Evolutionary conservation across 495 filamentous ascomycete species (phyloP), one percentile per base, ranked within the genome.

Genomic region (Penicillium soppii): DNA sequence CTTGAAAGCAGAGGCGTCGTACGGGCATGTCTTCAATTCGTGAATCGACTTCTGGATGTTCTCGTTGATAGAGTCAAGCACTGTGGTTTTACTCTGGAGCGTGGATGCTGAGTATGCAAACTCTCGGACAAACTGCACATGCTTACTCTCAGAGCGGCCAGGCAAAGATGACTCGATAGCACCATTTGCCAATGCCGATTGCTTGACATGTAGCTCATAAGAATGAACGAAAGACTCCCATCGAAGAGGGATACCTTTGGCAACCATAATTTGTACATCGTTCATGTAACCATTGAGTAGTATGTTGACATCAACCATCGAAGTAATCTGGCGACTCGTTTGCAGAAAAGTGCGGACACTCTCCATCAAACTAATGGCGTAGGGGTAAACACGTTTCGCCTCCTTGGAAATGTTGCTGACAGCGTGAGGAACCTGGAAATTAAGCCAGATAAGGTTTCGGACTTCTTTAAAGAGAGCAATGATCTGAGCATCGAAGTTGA

Each of bases 401-500:
- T 97, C 94, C 69, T 96, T 97, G 3, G 94, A 95, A 53, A 95
- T 87, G 56, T 90, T 97, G 78, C 85, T 96, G 61, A 99, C 86
- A 1, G 86, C 79, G 72, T 97, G 94, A 20, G 95, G 94, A 22
- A 99, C 89, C 45, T 87, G 84, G 66, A 88, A 97, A 60, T 88
- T 91, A 38, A 94, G 82, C 91, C 92, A 97, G 21, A 90, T 80
- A 23, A 99, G 78, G 59, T 97, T 97, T 21, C 94, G 84, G n/a
- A 96, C 95, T 72, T 99, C 94, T 63, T 99, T 99, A 78, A 97
- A 99, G 25, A 99, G 71, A 0, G 91, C 89, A 66, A 97, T 99
- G 51, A 97, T 88, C 62, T 97, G 92, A 7, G 89, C 84, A 69
- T 99, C 92, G 52, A 99, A 99, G 67, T 97, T 99, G 62, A 99